A percentile compares a stretch with the other conserved stretches of the same genome.
Evolutionary conservation across 148 eudicot genomes (phyloP).

Genomic region (Nepenthes mirabilis): DNA sequence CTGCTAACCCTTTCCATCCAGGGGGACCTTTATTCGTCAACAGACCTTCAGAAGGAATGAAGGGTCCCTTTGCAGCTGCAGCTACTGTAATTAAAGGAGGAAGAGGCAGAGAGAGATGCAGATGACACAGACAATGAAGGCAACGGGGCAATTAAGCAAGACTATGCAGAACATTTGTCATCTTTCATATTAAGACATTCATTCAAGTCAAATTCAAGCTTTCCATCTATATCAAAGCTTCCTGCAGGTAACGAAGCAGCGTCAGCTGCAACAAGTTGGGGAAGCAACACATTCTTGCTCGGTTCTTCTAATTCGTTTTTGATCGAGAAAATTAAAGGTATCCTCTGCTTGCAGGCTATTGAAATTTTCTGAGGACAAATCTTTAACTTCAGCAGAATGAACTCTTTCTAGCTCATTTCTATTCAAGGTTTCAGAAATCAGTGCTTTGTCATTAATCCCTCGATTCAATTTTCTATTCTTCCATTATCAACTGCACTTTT

Average conservation of each 20-base stretch:
- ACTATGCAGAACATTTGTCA: conserved; percentile 26
- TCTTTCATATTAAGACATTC: conserved; percentile 61
- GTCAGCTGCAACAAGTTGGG: neutral
- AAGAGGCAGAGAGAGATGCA: conserved; percentile 20
- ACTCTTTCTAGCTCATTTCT: neutral
- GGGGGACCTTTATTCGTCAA: conserved; percentile 50
- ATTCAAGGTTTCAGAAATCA: neutral
- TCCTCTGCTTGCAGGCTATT: neutral
- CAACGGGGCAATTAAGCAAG: conserved; percentile 16
- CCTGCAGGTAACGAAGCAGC: conserved; percentile 1
- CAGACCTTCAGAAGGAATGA: conserved; percentile 55
- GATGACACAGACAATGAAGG: conserved; percentile 22
- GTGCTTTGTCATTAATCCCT: neutral
- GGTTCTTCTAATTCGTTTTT: neutral
- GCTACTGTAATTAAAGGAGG: conserved; percentile 59
- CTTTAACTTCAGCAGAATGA: neutral
- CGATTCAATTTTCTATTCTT: neutral
- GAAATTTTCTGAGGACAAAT: neutral
- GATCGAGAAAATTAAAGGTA: neutral
- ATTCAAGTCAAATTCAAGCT: conserved; percentile 49
- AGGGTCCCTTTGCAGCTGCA: conserved; percentile 75
- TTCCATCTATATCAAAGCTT: neutral
- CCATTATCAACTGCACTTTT: neutral
- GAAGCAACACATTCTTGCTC: neutral
- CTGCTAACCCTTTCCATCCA: conserved; percentile 96